Evolutionary conservation across 495 filamentous ascomycete species (phyloP).

Genomic region (Aspergillus kassunensis): DNA sequence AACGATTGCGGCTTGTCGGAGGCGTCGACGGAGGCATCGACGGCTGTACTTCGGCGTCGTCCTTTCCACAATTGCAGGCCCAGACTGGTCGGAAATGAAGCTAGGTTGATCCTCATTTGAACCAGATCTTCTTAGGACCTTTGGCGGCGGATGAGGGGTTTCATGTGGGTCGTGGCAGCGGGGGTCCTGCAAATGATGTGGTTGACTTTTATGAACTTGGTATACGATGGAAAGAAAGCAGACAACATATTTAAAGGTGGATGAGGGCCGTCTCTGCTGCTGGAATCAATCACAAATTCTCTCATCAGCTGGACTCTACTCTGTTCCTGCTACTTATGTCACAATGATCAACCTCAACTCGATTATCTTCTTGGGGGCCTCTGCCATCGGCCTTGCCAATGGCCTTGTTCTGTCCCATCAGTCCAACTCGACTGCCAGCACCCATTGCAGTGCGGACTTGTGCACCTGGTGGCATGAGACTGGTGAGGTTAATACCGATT

Average conservation of each 20-base stretch:
- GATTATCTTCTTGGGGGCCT: not conserved
- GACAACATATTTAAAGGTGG: too few species aligned
- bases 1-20: too few species aligned
- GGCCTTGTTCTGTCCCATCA: not conserved
- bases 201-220: too few species aligned
- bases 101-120: not conserved
- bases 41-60: too few species aligned
- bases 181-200: too few species aligned
- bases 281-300: too few species aligned
- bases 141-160: not conserved
- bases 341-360: not conserved
- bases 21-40: too few species aligned
- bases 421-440: not conserved
- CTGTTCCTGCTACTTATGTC: not conserved
- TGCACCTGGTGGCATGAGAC: slow-evolving; percentile 26
- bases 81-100: not conserved
- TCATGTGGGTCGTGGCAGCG: not conserved
- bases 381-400: not conserved
- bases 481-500: slow-evolving; percentile 19
- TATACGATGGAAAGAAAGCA: too few species aligned
- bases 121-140: too few species aligned
- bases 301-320: too few species aligned
- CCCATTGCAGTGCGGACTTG: slow-evolving; percentile 13
- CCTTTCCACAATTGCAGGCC: not conserved
- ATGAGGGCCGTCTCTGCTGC: too few species aligned